Evolutionary conservation across 2,329 filamentous ascomycete genomes (phyloP), one percentile per base, ranked within the genome.

Genomic region (Fusarium camptoceras): DNA sequence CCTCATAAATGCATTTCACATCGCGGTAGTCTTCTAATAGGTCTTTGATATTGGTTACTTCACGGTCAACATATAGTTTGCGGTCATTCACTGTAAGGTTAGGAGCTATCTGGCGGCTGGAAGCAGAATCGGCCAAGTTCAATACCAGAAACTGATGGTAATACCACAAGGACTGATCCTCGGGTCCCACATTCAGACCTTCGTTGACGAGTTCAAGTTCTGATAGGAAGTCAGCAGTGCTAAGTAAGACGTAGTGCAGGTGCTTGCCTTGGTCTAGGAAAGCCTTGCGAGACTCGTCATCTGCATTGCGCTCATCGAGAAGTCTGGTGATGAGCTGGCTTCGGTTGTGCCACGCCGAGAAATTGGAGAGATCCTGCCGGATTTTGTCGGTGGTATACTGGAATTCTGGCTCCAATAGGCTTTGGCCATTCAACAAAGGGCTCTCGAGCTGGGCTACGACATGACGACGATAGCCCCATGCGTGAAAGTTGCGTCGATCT

Each of bases 81-180:
- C 92, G 88, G 59, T 95, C 88, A 11, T 86, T 81, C 8, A 83
- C 77, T 3, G 85, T 85, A 30, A 97, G 81, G 39, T 88, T 84
- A 1, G 89, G 88, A 16, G 90, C 86, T 72, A 97, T 91, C 12
- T 87, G 87, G 22, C 85, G 81, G 5, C 82, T 76, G 16, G 83
- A 81, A 16, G 78, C 82, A 50, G 81, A 82, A 74, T 83, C 85
- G 55, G 86, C 83, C 73, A 92, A 83, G 76, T 90, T 91, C 64
- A 89, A 87, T 82, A 98, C 89, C 60, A 98, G 83, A 76, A 91
- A 97, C 73, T 96, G 92, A 78, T 98, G 94, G 77, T 99, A 98
- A 80, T 97, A 97, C 94, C 96, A 99, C 8, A 98, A 85, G 20
- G 94, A 97, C 77, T 98, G 95, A 77, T 98, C 95, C 73, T 97